Evolutionary conservation across 352 stramenopile genomes (phyloP), one percentile per base, ranked within the genome.

Genomic region (Aphanomyces cochlioides): DNA sequence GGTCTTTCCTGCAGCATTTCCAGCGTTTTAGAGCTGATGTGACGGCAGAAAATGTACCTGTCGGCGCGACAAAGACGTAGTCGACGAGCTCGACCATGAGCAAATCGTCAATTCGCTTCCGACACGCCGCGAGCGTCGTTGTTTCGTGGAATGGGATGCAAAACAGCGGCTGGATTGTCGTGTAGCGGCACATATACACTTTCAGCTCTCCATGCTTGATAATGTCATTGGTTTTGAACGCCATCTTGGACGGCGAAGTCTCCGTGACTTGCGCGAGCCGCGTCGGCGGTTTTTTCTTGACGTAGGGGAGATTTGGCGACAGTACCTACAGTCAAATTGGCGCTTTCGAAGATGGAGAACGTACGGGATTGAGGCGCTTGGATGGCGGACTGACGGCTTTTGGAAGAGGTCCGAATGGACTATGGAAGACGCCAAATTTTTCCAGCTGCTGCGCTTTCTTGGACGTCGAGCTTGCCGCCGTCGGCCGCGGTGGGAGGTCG

Each of bases 161-260:
- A 59, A 69, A 69, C 0, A 69, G 50, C 34, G 63, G 63, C 63
- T 69, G 63, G 50, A 69, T 69, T 6, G 63, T 69, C 50, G 40
- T 69, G 41, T 69, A 59, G 12, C 63, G 63, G 37, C 63, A 69
- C 63, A 69, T 69, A 36, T 69, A 69, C 34, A 69, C 41, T 36
- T 69, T 69, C 28, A 69, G 50, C 13, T 69, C 63, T 15, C 63
- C 63, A 17, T 69, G 63, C 17, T 69, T 69, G 50, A 69, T 59
- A 13, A 69, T 69, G 40, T 58, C 63, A 41, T 69, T 69, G 28
- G 63, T 69, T 34, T 69, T 59, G 37, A 69, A 69, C 36, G 15
- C 19, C 34, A 69, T 56, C 34, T 69, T 69, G 7, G 63, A 41
- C 21, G 63, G 63, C 17, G 63, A 69, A 0, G 63, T 69, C 50